Evolutionary conservation across 1,284 basidiomycete species (phyloP).

Genomic region (Taiwanofungus camphoratus): DNA sequence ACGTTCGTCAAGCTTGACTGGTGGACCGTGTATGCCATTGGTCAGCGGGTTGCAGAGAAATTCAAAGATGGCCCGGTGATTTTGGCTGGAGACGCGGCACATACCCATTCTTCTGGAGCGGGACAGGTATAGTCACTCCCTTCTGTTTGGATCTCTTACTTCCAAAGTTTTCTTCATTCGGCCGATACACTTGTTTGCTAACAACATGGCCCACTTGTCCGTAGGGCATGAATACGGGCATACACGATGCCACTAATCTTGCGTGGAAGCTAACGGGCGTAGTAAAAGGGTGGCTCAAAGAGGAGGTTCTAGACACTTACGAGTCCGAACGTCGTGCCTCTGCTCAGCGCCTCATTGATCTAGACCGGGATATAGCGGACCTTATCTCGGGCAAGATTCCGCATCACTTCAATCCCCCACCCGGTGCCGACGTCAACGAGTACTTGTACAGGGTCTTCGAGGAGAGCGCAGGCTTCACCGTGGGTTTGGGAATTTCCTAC

Average conservation of each 20-base stretch:
- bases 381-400: slow-evolving; percentile 10
- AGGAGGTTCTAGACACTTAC: slow-evolving; percentile 7
- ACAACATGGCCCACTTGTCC: neutral
- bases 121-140: slow-evolving; percentile 5
- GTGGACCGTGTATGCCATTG: slow-evolving; percentile 9
- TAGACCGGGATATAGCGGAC: slow-evolving; percentile 8
- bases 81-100: slow-evolving; percentile 8
- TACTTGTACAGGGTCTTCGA: slow-evolving; percentile 3
- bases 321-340: slow-evolving; percentile 6
- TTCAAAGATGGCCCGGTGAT: slow-evolving; percentile 5
- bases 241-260: slow-evolving; percentile 9
- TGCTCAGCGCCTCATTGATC: slow-evolving; percentile 9
- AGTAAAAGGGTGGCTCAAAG: slow-evolving; percentile 3
- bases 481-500: slow-evolving; percentile 8
- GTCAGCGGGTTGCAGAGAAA: slow-evolving; percentile 5
- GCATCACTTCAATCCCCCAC: slow-evolving; percentile 4
- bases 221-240: slow-evolving; percentile 10
- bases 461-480: slow-evolving; percentile 3
- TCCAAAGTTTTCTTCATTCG: neutral
- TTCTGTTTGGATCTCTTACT: neutral
- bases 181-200: neutral
- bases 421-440: slow-evolving; percentile 2
- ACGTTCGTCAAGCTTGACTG: slow-evolving; percentile 7
- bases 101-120: slow-evolving; percentile 6
- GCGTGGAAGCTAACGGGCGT: slow-evolving; percentile 11